Conservation (phyloP, 2,329 filamentous ascomycete genomes). For the Colletotrichum horii region DNA sequence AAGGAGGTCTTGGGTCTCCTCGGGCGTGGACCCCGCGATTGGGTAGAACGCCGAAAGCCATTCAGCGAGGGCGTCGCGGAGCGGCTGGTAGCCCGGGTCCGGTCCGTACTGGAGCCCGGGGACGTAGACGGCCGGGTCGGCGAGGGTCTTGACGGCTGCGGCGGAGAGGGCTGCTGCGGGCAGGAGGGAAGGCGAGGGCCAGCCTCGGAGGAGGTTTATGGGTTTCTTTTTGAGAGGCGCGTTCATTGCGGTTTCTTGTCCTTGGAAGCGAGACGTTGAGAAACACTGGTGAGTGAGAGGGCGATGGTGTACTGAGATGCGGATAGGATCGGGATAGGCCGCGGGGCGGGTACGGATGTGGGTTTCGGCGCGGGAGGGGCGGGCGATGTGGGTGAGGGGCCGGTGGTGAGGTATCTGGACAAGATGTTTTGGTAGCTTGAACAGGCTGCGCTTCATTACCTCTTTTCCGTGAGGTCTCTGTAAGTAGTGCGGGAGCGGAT, state of each 20-base stretch:
- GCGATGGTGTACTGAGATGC: neutral
- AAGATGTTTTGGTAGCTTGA: neutral
- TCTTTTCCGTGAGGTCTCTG: neutral
- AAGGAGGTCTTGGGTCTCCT: neutral
- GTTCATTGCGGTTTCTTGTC: neutral
- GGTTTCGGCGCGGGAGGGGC: neutral
- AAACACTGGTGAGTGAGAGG: neutral
- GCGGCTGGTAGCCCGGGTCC: conserved; percentile 74
- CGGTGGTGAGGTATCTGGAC: neutral
- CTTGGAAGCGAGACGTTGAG: neutral
- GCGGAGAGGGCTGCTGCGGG: conserved; percentile 66
- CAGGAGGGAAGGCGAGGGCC: conserved; percentile 68
- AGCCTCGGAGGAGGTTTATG: conserved; percentile 73
- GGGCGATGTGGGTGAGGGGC: neutral
- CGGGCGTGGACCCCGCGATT: conserved; percentile 12
- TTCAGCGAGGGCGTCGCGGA: conserved; percentile 69
- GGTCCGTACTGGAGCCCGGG: conserved; percentile 81
- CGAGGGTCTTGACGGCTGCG: conserved; percentile 66
- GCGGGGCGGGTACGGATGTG: neutral
- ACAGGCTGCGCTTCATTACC: conserved; percentile 10
- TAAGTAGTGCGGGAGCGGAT: too few species aligned
- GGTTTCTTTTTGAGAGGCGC: conserved; percentile 34
- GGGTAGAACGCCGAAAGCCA: conserved; percentile 74
- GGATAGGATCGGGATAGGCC: neutral
- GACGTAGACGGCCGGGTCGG: conserved; percentile 60